A percentile compares a stretch with the other conserved stretches of the same genome.
These are phyloP conservation scores for Spatholobus suberectus DNA, from an alignment of 306 rosid species.

Conservation along the genomic window DNA sequence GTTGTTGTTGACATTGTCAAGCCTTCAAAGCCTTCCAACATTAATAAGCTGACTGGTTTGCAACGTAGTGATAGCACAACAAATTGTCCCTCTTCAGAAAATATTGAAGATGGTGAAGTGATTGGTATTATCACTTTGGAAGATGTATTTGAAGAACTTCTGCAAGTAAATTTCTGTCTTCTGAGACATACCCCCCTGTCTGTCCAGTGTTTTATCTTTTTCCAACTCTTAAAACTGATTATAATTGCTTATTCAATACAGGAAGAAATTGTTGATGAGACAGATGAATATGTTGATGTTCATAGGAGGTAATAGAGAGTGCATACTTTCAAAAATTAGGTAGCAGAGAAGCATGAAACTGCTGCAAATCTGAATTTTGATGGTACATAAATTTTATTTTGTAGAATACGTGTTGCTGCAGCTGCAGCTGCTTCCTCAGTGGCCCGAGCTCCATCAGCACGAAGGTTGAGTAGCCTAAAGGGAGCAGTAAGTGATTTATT, in stretches of 20 bases:
- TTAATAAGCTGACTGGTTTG: slow-evolving; percentile 47
- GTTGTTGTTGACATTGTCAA: slow-evolving; percentile 77
- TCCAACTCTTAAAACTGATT: background rate
- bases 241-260: slow-evolving; percentile 42
- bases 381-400: slow-evolving; percentile 28
- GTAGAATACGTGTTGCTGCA: slow-evolving; percentile 97
- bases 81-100: slow-evolving; percentile 58
- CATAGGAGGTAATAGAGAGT: slow-evolving; percentile 76
- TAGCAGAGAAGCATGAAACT: background rate
- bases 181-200: background rate
- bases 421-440: slow-evolving; percentile 98
- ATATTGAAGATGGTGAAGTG: slow-evolving; percentile 91
- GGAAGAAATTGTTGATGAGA: slow-evolving; percentile 99
- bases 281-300: slow-evolving; percentile 97
- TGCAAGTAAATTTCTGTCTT: slow-evolving; percentile 69
- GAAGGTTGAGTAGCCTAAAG: slow-evolving; percentile 75
- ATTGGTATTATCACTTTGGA: slow-evolving; percentile 96
- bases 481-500: slow-evolving; percentile 61
- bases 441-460: slow-evolving; percentile 87
- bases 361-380: slow-evolving; percentile 32
- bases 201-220: slow-evolving; percentile 4
- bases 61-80: slow-evolving; percentile 43
- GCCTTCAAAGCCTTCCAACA: slow-evolving; percentile 52
- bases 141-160: slow-evolving; percentile 98
- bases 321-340: slow-evolving; percentile 26